Percentiles rank a stretch among this genome's conserved stretches.
Conservation (phyloP, 306 rosid species). For the Dalbergia cultrata region DNA sequence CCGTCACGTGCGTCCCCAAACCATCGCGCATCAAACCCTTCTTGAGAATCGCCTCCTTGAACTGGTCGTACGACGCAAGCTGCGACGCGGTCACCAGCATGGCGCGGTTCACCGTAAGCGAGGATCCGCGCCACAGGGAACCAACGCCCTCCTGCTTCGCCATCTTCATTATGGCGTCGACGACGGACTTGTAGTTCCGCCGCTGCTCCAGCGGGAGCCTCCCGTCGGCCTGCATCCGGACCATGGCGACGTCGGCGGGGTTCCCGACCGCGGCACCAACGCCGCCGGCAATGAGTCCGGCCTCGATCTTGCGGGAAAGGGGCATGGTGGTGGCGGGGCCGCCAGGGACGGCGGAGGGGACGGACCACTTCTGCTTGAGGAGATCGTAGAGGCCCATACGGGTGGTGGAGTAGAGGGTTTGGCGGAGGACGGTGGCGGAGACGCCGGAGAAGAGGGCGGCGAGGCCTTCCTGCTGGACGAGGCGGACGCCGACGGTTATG, state of each 20-base stretch:
- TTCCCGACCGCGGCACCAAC: slow-evolving; percentile 74
- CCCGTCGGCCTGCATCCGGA: slow-evolving; percentile 85
- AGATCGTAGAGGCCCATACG: slow-evolving; percentile 85
- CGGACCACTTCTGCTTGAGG: slow-evolving; percentile 73
- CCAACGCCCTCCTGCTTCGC: slow-evolving; percentile 64
- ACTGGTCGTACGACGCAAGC: slow-evolving; percentile 75
- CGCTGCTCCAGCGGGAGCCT: slow-evolving; percentile 71
- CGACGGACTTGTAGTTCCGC: slow-evolving; percentile 73
- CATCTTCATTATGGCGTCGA: slow-evolving; percentile 73
- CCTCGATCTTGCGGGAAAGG: slow-evolving; percentile 56
- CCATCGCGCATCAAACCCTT: slow-evolving; percentile 72
- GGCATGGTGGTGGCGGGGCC: slow-evolving; percentile 55
- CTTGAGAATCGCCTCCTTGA: slow-evolving; percentile 69
- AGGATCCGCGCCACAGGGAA: slow-evolving; percentile 83
- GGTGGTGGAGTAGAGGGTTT: slow-evolving; percentile 79
- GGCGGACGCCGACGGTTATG: slow-evolving; percentile 60
- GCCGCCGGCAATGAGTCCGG: slow-evolving; percentile 74
- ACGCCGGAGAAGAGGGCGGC: slow-evolving; percentile 75
- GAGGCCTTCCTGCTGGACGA: slow-evolving; percentile 76
- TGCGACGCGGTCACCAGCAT: slow-evolving; percentile 89
- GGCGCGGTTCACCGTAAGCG: slow-evolving; percentile 81
- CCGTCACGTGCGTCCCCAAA: slow-evolving; percentile 82
- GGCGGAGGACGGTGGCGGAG: slow-evolving; percentile 85
- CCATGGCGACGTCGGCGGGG: slow-evolving; percentile 88
- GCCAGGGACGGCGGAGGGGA: slow-evolving; percentile 44